Percentiles rank a stretch among this genome's conserved stretches.
Conservation (phyloP, 164 flowering plant genomes). For the Nymphaea thermarum region DNA sequence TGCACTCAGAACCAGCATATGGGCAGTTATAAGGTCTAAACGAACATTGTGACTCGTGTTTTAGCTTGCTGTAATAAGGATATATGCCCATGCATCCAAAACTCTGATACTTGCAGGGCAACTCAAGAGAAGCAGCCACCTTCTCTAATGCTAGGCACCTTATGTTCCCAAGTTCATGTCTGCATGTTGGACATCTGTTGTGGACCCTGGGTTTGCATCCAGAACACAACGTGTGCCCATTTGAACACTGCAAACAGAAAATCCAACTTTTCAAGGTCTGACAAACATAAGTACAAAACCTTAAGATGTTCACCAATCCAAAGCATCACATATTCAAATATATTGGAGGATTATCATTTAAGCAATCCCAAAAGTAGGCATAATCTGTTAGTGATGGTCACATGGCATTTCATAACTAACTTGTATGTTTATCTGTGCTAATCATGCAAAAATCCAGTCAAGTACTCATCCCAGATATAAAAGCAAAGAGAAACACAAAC, state of each 20-base stretch:
- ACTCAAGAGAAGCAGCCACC: conserved; percentile 88
- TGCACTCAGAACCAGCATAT: conserved; percentile 93
- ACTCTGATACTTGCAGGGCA: conserved; percentile 85
- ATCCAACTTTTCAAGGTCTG: too few species aligned
- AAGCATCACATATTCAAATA: too few species aligned
- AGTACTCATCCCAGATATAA: too few species aligned
- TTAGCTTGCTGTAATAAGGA: conserved; percentile 91
- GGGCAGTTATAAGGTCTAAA: conserved; percentile 87
- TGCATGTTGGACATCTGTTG: conserved; percentile 90
- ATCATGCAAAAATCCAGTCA: too few species aligned
- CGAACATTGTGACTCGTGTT: conserved; percentile 70
- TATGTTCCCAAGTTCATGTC: conserved; percentile 93
- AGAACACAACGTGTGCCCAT: conserved; percentile 91
- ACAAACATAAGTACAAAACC: too few species aligned
- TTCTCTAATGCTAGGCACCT: conserved; percentile 88
- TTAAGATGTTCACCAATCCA: too few species aligned
- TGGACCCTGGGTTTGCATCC: conserved; percentile 90
- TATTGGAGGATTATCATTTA: too few species aligned
- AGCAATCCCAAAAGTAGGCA: too few species aligned
- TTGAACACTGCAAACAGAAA: conserved; percentile 57
- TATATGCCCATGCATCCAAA: conserved; percentile 75
- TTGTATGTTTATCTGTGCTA: too few species aligned
- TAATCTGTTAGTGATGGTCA: too few species aligned
- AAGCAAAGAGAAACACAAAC: too few species aligned
- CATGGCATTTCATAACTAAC: too few species aligned